A percentile compares a stretch with the other conserved stretches of the same genome.
Conservation (phyloP, 345 rosid species). For the Dovyalis caffra region DNA sequence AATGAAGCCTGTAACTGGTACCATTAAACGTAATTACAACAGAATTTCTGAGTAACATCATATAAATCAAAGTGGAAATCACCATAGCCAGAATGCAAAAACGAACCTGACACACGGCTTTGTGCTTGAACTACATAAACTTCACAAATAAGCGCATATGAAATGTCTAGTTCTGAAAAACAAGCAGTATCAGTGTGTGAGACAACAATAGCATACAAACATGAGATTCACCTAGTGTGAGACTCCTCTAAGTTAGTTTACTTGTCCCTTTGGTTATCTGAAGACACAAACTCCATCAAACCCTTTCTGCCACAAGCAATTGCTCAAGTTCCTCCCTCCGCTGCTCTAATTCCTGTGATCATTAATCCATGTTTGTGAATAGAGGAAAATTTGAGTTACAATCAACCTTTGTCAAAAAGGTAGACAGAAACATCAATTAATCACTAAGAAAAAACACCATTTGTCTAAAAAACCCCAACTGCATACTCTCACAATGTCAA, state of each 20-base stretch:
- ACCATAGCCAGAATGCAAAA: neutral
- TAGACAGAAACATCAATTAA: neutral
- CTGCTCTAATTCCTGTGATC: conserved; percentile 66
- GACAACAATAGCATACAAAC: conserved; percentile 4
- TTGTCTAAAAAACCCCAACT: neutral
- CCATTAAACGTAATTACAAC: neutral
- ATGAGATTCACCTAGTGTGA: neutral
- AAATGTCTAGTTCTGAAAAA: neutral
- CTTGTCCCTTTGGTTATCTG: conserved; percentile 2
- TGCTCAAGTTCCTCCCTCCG: conserved; percentile 89
- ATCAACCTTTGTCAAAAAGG: neutral
- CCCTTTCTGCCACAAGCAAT: conserved; percentile 56
- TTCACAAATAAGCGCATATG: neutral
- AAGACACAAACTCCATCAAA: conserved; percentile 19
- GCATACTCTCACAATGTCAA: neutral
- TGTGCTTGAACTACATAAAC: neutral
- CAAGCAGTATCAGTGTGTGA: neutral
- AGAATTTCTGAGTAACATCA: neutral
- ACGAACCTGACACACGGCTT: neutral
- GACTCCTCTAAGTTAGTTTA: neutral
- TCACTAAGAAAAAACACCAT: neutral
- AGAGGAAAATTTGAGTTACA: neutral
- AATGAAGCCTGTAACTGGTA: neutral
- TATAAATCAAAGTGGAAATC: neutral
- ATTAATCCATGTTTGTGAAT: neutral